A percentile compares a stretch with the other conserved stretches of the same genome.
phyloP scores from a whole-genome alignment of 2,329 filamentous ascomycete genomes.

The Fusarium concolor region DNA sequence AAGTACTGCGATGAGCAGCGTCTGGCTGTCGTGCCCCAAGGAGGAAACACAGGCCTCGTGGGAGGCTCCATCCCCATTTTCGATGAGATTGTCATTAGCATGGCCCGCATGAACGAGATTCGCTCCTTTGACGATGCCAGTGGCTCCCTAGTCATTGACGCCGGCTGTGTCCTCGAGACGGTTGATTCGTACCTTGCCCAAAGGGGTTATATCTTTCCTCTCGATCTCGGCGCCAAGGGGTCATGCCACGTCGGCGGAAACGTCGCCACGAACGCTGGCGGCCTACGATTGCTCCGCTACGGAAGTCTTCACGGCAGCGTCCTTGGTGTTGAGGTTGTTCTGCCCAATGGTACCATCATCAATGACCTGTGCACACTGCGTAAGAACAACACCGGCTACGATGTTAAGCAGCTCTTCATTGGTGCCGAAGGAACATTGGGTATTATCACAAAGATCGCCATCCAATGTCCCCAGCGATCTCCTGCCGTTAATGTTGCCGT shows the following conservation, averaged over 20 bases:
- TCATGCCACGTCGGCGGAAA: slow-evolving; percentile 98
- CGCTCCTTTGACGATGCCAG: slow-evolving; percentile 93
- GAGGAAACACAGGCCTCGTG: slow-evolving; percentile 95
- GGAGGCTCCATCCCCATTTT: slow-evolving; percentile 97
- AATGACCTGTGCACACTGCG: slow-evolving; percentile 88
- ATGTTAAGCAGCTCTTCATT: slow-evolving; percentile 96
- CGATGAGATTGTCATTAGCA: slow-evolving; percentile 96
- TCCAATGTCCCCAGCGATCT: slow-evolving; percentile 88
- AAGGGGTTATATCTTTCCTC: slow-evolving; percentile 88
- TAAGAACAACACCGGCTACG: slow-evolving; percentile 99
- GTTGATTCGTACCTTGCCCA: slow-evolving; percentile 89
- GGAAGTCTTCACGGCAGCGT: slow-evolving; percentile 95
- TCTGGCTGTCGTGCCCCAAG: slow-evolving; percentile 95
- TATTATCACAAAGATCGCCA: slow-evolving; percentile 89
- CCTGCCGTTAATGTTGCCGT: slow-evolving; percentile 94
- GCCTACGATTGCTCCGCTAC: slow-evolving; percentile 88
- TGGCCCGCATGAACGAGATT: slow-evolving; percentile 90
- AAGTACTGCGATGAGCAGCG: slow-evolving; percentile 95
- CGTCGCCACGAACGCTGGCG: slow-evolving; percentile 94
- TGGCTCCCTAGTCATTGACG: slow-evolving; percentile 89
- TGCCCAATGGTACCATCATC: slow-evolving; percentile 92
- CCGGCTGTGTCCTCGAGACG: slow-evolving; percentile 89
- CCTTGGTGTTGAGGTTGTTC: slow-evolving; percentile 90
- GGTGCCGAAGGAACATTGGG: slow-evolving; percentile 95
- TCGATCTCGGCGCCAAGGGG: slow-evolving; percentile 97